Evolutionary conservation across 495 filamentous ascomycete species (phyloP).

Genomic region (Penicillium desertorum): DNA sequence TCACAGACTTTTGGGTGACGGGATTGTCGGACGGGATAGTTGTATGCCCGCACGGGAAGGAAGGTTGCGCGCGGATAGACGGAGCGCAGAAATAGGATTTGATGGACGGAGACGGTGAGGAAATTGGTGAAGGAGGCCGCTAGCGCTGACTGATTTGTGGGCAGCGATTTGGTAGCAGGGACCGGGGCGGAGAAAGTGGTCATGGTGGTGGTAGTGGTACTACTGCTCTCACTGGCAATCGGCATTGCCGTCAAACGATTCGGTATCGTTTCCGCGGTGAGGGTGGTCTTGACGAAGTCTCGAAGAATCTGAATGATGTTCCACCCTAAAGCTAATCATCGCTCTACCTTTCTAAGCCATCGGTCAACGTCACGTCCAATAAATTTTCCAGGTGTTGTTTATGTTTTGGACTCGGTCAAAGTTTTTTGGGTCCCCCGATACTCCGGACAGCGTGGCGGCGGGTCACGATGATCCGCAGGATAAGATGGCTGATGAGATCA

Average conservation of each 20-base stretch:
- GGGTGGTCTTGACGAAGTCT: constrained; percentile 43
- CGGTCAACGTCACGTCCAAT: constrained; percentile 28
- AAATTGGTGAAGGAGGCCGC: constrained; percentile 62
- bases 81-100: constrained; percentile 81
- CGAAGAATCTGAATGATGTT: constrained; percentile 50
- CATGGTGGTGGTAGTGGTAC: constrained; percentile 45
- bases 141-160: constrained; percentile 48
- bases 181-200: constrained; percentile 48
- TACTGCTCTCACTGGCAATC: constrained; percentile 52
- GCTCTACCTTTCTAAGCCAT: constrained; percentile 46
- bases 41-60: constrained; percentile 78
- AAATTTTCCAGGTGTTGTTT: constrained; percentile 1
- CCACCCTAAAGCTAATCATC: constrained; percentile 53
- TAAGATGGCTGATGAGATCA: constrained; percentile 10
- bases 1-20: constrained; percentile 88
- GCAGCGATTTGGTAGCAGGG: constrained; percentile 44
- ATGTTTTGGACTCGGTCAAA: constrained; percentile 10
- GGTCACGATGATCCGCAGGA: constrained; percentile 10
- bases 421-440: constrained; percentile 16
- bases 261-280: constrained; percentile 41
- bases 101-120: constrained; percentile 86
- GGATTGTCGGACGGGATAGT: constrained; percentile 83
- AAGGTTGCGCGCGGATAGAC: constrained; percentile 84
- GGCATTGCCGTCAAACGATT: constrained; percentile 46
- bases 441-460: constrained; percentile 11